A percentile compares a stretch with the other conserved stretches of the same genome.
phyloP scores from a whole-genome alignment of 768 basidiomycete species.

The Pisolithus microcarpus region DNA sequence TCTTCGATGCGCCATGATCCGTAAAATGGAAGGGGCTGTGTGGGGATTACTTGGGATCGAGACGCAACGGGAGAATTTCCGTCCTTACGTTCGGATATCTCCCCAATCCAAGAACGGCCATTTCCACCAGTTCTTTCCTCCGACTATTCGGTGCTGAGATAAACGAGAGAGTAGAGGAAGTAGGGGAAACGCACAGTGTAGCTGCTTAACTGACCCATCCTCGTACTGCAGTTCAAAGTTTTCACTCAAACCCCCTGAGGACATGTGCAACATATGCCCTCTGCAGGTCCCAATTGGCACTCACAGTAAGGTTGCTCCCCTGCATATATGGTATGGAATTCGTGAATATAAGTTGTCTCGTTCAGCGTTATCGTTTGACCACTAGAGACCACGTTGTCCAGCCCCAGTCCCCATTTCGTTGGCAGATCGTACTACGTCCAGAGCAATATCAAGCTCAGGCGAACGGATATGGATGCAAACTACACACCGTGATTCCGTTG shows the following conservation, averaged over 20 bases:
- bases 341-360: constrained; percentile 32
- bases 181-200: constrained; percentile 27
- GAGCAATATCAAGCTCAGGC: not conserved
- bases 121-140: constrained; percentile 40
- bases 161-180: not conserved
- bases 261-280: too few species aligned
- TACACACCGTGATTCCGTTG: constrained; percentile 34
- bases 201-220: constrained; percentile 27
- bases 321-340: constrained; percentile 44
- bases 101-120: constrained; percentile 36
- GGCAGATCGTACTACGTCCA: constrained; percentile 38
- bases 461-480: not conserved
- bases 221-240: constrained; percentile 32
- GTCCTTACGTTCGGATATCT: constrained; percentile 36
- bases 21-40: constrained; percentile 42
- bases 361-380: constrained; percentile 34
- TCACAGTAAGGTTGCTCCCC: constrained; percentile 32
- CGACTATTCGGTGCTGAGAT: constrained; percentile 24
- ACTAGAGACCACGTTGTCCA: constrained; percentile 41
- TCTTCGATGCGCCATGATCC: constrained; percentile 25
- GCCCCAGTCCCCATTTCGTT: constrained; percentile 29
- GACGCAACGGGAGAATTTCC: not conserved
- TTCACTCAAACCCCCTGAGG: constrained; percentile 26
- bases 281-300: constrained; percentile 3
- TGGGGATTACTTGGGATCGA: not conserved